Percentiles rank a stretch among this genome's conserved stretches.
phyloP scores from a whole-genome alignment of 768 basidiomycete genomes.

The Termitomyces sp. region DNA sequence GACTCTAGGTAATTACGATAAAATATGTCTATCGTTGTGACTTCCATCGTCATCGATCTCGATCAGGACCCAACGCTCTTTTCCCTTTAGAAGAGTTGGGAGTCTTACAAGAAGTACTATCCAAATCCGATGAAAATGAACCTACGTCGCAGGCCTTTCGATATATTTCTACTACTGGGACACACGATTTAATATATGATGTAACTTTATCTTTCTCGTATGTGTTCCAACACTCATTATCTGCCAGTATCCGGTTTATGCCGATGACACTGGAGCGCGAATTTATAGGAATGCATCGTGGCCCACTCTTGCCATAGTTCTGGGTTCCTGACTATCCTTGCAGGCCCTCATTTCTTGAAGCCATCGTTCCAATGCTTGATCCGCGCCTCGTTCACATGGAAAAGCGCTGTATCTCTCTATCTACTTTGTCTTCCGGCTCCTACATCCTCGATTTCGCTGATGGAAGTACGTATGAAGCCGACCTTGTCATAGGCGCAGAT shows the following conservation, averaged over 20 bases:
- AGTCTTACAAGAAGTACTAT: conserved; percentile 36
- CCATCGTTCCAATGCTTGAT: conserved; percentile 37
- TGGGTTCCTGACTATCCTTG: not conserved
- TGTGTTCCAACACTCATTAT: not conserved
- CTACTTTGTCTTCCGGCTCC: conserved; percentile 17
- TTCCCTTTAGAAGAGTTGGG: conserved; percentile 39
- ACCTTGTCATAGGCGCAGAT: conserved; percentile 47
- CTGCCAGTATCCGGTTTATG: conserved; percentile 24
- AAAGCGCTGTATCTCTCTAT: conserved; percentile 39
- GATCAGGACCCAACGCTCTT: conserved; percentile 43
- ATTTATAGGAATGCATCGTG: conserved; percentile 29
- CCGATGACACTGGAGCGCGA: conserved; percentile 32
- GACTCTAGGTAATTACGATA: conserved; percentile 32
- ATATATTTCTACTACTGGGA: conserved; percentile 35
- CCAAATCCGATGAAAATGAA: conserved; percentile 26
- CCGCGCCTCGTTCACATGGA: conserved; percentile 38
- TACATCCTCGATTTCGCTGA: conserved; percentile 41
- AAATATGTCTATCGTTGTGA: not conserved
- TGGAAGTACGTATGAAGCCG: conserved; percentile 37
- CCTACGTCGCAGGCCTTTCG: conserved; percentile 27
- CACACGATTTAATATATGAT: conserved; percentile 39
- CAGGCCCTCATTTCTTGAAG: conserved; percentile 47
- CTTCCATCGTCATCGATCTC: not conserved
- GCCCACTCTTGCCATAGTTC: not conserved
- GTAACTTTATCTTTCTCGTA: conserved; percentile 20